Conservation (phyloP, 1,139 yeast genomes). For the Geotrichum restrictum region DNA sequence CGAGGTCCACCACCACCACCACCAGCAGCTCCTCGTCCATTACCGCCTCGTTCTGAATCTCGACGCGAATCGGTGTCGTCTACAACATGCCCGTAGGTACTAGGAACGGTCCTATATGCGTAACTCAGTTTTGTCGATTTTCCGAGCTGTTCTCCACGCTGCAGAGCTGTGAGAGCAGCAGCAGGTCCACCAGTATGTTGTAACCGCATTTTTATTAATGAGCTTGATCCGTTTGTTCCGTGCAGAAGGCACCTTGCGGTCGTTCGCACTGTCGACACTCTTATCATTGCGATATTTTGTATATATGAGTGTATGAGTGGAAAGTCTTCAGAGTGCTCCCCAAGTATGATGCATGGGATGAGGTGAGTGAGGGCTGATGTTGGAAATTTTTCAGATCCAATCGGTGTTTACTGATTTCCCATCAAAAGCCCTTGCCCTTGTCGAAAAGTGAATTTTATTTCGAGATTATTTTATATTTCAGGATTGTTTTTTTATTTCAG, state of each 20-base stretch:
- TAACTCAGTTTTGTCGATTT: slow-evolving; percentile 16
- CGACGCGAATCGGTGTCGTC: slow-evolving; percentile 15
- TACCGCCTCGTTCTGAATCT: too few relatives aligned
- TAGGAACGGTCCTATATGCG: slow-evolving; percentile 18
- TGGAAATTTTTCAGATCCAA: neutral
- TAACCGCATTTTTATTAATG: neutral
- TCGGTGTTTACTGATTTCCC: neutral
- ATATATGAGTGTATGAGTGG: too few relatives aligned
- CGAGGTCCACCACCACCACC: slow-evolving; percentile 2
- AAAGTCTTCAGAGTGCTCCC: too few relatives aligned
- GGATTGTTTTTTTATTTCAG: too few relatives aligned
- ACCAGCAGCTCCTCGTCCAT: too few relatives aligned
- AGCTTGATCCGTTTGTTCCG: neutral
- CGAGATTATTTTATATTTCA: too few relatives aligned
- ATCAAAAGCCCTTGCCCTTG: neutral
- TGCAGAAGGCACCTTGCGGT: neutral
- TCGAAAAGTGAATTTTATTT: too few relatives aligned
- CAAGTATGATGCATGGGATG: too few relatives aligned
- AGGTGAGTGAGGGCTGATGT: neutral
- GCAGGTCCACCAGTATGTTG: neutral
- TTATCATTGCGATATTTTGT: too few relatives aligned
- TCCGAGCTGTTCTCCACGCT: slow-evolving; percentile 11
- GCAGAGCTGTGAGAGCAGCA: neutral
- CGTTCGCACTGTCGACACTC: neutral
- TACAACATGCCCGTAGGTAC: slow-evolving; percentile 18